These are phyloP conservation scores for Discostella pseudostelligera DNA, from an alignment of 108 stramenopile species.

Conservation along the genomic window DNA sequence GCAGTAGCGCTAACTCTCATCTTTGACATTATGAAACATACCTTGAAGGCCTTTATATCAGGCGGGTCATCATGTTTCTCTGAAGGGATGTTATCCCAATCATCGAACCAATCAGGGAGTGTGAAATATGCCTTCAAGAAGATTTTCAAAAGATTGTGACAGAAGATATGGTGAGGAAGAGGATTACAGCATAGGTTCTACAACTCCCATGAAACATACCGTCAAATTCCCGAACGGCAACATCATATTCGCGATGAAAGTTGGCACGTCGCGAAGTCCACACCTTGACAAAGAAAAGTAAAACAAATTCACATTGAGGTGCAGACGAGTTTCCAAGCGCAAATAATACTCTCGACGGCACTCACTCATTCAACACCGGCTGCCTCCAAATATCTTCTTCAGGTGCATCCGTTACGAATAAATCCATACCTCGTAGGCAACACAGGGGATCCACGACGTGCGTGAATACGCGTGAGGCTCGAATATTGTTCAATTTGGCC, in stretches of 20 bases:
- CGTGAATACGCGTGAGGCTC: slow-evolving; percentile 2
- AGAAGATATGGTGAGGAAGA: too few species aligned
- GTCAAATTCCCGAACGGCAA: slow-evolving; percentile 57
- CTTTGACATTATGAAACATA: too few species aligned
- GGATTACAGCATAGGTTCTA: too few species aligned
- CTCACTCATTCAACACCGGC: slow-evolving; percentile 49
- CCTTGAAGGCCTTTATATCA: slow-evolving; percentile 61
- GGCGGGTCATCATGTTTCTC: slow-evolving; percentile 47
- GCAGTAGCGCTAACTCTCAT: too few species aligned
- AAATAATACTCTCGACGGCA: not conserved
- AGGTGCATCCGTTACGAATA: slow-evolving; percentile 52
- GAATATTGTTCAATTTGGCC: slow-evolving; percentile 21
- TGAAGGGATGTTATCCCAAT: slow-evolving; percentile 41
- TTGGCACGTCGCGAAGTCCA: slow-evolving; percentile 56
- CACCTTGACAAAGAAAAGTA: slow-evolving; percentile 14
- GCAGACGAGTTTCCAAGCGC: not conserved
- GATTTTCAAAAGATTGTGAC: not conserved
- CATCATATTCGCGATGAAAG: slow-evolving; percentile 53
- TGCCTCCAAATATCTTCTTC: slow-evolving; percentile 48
- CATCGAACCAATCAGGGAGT: slow-evolving; percentile 57
- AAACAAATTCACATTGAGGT: not conserved
- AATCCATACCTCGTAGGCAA: slow-evolving; percentile 57
- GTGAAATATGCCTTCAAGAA: slow-evolving; percentile 41
- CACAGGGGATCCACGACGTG: slow-evolving; percentile 46
- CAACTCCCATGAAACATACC: too few species aligned